These are phyloP conservation scores for Asterophora parasitica DNA, from an alignment of 768 basidiomycete genomes.

Conservation along the genomic window DNA sequence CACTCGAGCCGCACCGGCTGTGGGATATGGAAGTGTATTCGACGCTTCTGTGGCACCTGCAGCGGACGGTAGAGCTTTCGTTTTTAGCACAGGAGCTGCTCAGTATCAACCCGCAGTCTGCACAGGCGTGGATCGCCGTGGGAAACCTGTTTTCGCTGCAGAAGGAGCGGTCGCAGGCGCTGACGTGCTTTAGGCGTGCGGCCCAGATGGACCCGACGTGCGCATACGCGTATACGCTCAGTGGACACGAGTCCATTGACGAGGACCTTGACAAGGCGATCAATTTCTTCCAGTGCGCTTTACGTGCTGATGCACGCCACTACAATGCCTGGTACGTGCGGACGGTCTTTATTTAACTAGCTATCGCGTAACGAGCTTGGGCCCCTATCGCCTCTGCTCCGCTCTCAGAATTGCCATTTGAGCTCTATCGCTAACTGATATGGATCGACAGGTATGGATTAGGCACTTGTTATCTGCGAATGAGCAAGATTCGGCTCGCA, in stretches of 20 bases:
- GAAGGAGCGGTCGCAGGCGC: constrained; percentile 88
- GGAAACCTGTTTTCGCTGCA: constrained; percentile 95
- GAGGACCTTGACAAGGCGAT: constrained; percentile 93
- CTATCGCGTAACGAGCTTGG: too few species aligned
- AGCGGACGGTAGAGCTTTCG: constrained; percentile 78
- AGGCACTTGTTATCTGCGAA: constrained; percentile 92
- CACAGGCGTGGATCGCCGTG: constrained; percentile 93
- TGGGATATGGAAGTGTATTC: constrained; percentile 96
- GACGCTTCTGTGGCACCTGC: constrained; percentile 93
- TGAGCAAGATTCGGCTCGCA: constrained; percentile 88
- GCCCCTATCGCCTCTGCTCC: too few species aligned
- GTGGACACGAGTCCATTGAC: constrained; percentile 95
- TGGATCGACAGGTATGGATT: constrained; percentile 83
- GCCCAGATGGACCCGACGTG: constrained; percentile 83
- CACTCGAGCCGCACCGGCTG: constrained; percentile 85
- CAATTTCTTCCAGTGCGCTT: constrained; percentile 85
- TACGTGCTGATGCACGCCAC: constrained; percentile 87
- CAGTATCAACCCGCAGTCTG: constrained; percentile 72
- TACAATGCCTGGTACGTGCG: constrained; percentile 92
- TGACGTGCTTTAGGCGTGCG: constrained; percentile 92
- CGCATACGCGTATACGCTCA: constrained; percentile 94
- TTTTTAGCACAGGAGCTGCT: constrained; percentile 92
- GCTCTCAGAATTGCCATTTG: too few species aligned
- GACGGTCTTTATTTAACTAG: too few species aligned
- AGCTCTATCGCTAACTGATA: constrained; percentile 21